Conservation (phyloP, 208 protist species). For the Herpetomonas samuelpessoai region DNA sequence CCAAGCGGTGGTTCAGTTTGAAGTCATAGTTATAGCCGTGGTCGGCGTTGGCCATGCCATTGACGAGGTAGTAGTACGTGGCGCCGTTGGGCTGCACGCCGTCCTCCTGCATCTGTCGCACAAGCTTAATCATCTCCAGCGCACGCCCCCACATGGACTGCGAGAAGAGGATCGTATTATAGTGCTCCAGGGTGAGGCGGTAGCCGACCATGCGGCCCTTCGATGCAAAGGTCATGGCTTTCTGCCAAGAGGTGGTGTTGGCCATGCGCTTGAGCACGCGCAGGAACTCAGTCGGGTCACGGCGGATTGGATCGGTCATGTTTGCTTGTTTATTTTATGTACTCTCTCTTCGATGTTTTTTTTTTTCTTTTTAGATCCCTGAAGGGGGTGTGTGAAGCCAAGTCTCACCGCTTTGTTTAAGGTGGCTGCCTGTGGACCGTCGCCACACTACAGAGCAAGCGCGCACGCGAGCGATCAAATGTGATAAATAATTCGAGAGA, state of each 20-base stretch:
- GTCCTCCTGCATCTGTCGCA: constrained; percentile 89
- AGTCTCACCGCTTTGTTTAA: too few relatives aligned
- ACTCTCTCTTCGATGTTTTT: background rate
- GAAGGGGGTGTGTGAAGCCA: too few relatives aligned
- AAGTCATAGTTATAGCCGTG: constrained; percentile 92
- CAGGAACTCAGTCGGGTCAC: constrained; percentile 90
- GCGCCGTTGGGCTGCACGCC: constrained; percentile 83
- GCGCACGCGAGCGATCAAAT: too few relatives aligned
- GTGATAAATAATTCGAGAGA: too few relatives aligned
- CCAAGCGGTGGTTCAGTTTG: constrained; percentile 83
- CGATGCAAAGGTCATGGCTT: constrained; percentile 87
- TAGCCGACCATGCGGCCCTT: constrained; percentile 92
- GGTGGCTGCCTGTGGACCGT: too few relatives aligned
- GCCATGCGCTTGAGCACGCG: constrained; percentile 88
- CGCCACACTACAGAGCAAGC: too few relatives aligned
- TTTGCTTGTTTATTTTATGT: background rate
- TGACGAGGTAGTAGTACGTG: constrained; percentile 91
- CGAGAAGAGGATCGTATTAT: constrained; percentile 90
- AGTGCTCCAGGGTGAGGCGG: constrained; percentile 82
- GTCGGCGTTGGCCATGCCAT: constrained; percentile 91
- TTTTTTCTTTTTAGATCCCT: constrained; percentile 4
- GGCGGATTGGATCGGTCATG: constrained; percentile 90
- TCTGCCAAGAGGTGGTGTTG: constrained; percentile 88
- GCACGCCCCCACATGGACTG: constrained; percentile 89
- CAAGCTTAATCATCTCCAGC: constrained; percentile 84